Percentiles rank a stretch among this genome's conserved stretches.
Conservation (phyloP, 2,329 filamentous ascomycete genomes). For the Talaromyces sp. region DNA sequence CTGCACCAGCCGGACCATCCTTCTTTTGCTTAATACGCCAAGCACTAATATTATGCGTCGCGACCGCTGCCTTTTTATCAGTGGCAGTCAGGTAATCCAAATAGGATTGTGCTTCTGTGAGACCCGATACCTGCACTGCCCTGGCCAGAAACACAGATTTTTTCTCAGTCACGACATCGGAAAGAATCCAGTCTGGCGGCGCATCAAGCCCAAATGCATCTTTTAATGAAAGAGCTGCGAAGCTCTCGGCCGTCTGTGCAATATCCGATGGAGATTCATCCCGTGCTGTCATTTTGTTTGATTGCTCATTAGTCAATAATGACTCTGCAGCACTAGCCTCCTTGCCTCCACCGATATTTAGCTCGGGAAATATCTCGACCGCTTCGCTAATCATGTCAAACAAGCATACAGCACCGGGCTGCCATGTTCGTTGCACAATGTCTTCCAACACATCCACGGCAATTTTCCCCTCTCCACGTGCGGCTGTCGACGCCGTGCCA, state of each 20-base stretch:
- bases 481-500: constrained; percentile 75
- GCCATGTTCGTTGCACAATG: constrained; percentile 69
- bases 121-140: constrained; percentile 68
- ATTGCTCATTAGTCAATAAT: constrained; percentile 1
- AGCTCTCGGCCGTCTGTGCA: constrained; percentile 17
- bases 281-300: not conserved
- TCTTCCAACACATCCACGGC: constrained; percentile 70
- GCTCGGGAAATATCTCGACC: constrained; percentile 55
- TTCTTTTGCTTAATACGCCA: constrained; percentile 71
- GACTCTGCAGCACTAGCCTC: constrained; percentile 10
- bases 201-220: constrained; percentile 33
- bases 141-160: constrained; percentile 88
- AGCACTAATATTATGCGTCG: constrained; percentile 93
- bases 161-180: constrained; percentile 73
- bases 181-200: constrained; percentile 71
- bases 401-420: constrained; percentile 76
- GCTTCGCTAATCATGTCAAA: constrained; percentile 83
- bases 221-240: constrained; percentile 31
- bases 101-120: constrained; percentile 70
- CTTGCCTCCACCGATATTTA: constrained; percentile 47
- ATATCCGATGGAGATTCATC: not conserved
- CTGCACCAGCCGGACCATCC: constrained; percentile 7
- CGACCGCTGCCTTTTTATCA: constrained; percentile 81
- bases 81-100: constrained; percentile 75
- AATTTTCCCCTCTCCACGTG: constrained; percentile 71